Base-by-base conservation (phyloP, 2,329 filamentous ascomycete species). In the Scolecobasidium constrictum region DNA sequence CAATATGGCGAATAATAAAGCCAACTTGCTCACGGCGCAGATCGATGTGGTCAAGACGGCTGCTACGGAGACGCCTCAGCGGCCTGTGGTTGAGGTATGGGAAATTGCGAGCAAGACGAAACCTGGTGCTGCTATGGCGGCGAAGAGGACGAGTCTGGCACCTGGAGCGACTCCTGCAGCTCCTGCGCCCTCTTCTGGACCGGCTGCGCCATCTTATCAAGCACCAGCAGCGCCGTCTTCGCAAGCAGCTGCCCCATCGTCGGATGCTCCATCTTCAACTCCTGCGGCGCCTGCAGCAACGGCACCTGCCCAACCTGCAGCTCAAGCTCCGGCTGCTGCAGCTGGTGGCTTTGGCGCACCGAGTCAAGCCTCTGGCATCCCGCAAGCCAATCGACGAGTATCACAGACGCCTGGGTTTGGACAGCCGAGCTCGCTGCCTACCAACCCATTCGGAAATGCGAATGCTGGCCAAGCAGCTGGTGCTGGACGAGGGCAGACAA, bases 1-100 rank as follows among this genome's bases (percentile, higher is more conserved):
- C 49, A 90, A 86, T 57, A 83, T 93, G 77, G 68, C 78, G 4
- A 81, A 90, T 51, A 84, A 81, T 52, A 78, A 81, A 56, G 64
- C 72, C 37, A 76, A 73, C 48, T 64, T 67, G 6, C 76, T 79
- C 0, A 71, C 71, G 40, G 83, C 81, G 4, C 93, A 92, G 65
- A 65, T 93, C 22, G 73, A 75, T 2, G 77, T 92, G 1, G 83
- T 96, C 3, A 75, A 87, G 54, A 83, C 78, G 37, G 88, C 90
- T 11, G 86, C 83, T 0, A 73, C 72, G n/a, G 83, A 94, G 38
- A 95, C 88, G 1, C 90, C 90, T 0, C 72, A 90, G 53, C 80
- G 78, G 56, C 77, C 87, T 1, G 86, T 96, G 3, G 75, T 68
- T 7, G 87, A 95, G 60, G 88, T 95, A 1, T 95, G 86, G 84